These are phyloP conservation scores for Clonostachys sp. DNA, from an alignment of 2,329 filamentous ascomycete genomes.

Conservation along the genomic window DNA sequence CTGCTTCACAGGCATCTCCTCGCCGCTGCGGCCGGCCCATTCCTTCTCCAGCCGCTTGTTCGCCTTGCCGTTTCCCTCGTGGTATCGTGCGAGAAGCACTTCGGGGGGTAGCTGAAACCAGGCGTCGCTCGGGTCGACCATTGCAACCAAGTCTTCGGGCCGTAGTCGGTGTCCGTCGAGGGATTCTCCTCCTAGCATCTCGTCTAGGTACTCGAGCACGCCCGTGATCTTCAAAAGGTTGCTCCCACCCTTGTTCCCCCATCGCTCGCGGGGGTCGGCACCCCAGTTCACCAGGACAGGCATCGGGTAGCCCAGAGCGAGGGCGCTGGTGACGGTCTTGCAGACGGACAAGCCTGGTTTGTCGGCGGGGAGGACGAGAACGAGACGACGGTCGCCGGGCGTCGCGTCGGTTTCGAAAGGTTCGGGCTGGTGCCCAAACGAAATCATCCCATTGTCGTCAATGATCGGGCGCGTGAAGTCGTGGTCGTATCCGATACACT, in stretches of 20 bases:
- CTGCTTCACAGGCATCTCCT: conserved; percentile 10
- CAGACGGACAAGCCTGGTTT: conserved; percentile 8
- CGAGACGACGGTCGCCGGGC: conserved; percentile 5
- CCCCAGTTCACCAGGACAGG: conserved; percentile 12
- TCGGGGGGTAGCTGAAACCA: conserved; percentile 19
- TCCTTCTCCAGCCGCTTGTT: conserved; percentile 8
- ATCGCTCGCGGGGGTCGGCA: conserved; percentile 3
- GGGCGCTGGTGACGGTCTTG: conserved; percentile 10
- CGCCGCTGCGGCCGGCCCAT: conserved; percentile 3
- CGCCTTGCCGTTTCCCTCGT: conserved; percentile 7
- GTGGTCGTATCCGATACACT: too few relatives aligned
- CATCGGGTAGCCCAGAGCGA: conserved; percentile 10
- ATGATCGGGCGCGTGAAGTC: too few relatives aligned
- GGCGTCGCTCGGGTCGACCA: conserved; percentile 16
- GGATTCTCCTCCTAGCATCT: not conserved
- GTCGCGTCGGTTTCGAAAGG: not conserved
- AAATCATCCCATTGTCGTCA: too few relatives aligned
- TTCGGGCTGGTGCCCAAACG: not conserved
- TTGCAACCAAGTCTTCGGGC: conserved; percentile 10
- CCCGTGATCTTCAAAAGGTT: conserved; percentile 12
- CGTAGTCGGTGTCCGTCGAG: conserved; percentile 1
- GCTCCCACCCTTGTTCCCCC: conserved; percentile 3
- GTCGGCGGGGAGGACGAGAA: conserved; percentile 9
- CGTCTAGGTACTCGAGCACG: conserved; percentile 9
- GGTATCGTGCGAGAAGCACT: conserved; percentile 13